These are phyloP conservation scores for Cicer chorassanicum DNA, from an alignment of 306 rosid species.

Conservation along the genomic window DNA sequence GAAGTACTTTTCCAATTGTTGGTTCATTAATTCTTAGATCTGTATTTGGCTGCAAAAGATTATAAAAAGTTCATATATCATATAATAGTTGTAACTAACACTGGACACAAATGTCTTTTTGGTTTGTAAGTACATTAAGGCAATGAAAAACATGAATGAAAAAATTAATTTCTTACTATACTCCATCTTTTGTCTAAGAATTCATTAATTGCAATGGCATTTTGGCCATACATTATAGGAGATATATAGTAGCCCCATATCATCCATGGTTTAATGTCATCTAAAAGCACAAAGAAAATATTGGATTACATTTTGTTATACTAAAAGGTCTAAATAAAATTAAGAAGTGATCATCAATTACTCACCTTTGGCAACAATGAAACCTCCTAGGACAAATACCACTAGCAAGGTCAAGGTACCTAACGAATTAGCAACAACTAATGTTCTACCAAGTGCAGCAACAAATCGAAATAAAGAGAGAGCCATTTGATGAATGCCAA, in stretches of 20 bases:
- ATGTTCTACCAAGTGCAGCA: slow-evolving; percentile 62
- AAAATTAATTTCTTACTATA: slow-evolving; percentile 48
- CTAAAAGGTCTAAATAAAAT: neutral
- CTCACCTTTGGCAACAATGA: slow-evolving; percentile 59
- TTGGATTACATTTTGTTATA: neutral
- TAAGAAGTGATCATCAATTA: slow-evolving; percentile 28
- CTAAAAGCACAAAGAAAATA: slow-evolving; percentile 47
- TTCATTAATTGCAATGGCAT: slow-evolving; percentile 77
- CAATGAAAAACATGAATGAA: slow-evolving; percentile 15
- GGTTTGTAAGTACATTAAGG: neutral
- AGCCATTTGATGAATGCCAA: slow-evolving; percentile 71
- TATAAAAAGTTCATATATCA: slow-evolving; percentile 6
- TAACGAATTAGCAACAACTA: slow-evolving; percentile 56
- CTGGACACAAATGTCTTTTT: neutral
- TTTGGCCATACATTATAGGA: slow-evolving; percentile 94
- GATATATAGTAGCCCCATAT: slow-evolving; percentile 75
- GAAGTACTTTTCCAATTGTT: slow-evolving; percentile 72
- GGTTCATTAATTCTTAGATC: slow-evolving; percentile 50
- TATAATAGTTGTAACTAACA: neutral
- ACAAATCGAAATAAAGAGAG: slow-evolving; percentile 65
- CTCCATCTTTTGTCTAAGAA: slow-evolving; percentile 88
- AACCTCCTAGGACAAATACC: slow-evolving; percentile 67
- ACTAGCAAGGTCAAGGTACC: slow-evolving; percentile 56
- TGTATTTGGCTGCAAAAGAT: slow-evolving; percentile 57
- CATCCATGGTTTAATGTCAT: slow-evolving; percentile 73